Evolutionary conservation across 2,329 filamentous ascomycete genomes (phyloP).

Genomic region (Phialemonium atrogriseum): DNA sequence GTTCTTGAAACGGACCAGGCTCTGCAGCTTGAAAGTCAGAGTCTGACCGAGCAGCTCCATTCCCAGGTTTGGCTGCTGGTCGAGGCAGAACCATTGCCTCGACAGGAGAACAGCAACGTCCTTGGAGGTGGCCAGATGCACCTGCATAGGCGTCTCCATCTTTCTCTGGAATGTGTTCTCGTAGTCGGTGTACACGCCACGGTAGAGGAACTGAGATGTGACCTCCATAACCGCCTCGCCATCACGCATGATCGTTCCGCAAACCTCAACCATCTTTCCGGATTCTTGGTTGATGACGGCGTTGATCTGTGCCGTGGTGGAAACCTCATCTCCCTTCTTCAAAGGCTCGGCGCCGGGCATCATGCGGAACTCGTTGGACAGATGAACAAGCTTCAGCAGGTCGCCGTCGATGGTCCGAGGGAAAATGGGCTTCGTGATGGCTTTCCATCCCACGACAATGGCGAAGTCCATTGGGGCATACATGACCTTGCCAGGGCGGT

Average conservation of each 20-base stretch:
- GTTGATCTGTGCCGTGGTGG: constrained; percentile 92
- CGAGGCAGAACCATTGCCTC: constrained; percentile 95
- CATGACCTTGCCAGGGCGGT: constrained; percentile 86
- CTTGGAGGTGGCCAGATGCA: constrained; percentile 78
- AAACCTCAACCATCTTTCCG: constrained; percentile 99
- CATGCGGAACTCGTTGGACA: constrained; percentile 98
- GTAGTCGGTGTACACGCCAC: constrained; percentile 84
- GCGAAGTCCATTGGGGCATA: constrained; percentile 98
- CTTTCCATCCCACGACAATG: constrained; percentile 97
- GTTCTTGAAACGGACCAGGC: constrained; percentile 89
- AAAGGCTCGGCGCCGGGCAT: constrained; percentile 88
- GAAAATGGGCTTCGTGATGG: constrained; percentile 99
- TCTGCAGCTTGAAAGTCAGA: constrained; percentile 91
- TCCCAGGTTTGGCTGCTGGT: constrained; percentile 53
- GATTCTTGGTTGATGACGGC: constrained; percentile 97
- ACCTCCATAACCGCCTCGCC: constrained; percentile 92
- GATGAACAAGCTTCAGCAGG: constrained; percentile 87
- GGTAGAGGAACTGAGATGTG: constrained; percentile 95
- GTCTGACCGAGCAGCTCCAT: constrained; percentile 88
- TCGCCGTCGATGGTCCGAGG: constrained; percentile 94
- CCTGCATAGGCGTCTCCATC: constrained; percentile 87
- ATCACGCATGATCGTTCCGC: constrained; percentile 83
- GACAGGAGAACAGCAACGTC: constrained; percentile 90
- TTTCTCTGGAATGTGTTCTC: constrained; percentile 99
- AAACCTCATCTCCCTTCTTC: constrained; percentile 89